Conservation (phyloP, 129 eudicot species). For the Flaveria brownii region DNA sequence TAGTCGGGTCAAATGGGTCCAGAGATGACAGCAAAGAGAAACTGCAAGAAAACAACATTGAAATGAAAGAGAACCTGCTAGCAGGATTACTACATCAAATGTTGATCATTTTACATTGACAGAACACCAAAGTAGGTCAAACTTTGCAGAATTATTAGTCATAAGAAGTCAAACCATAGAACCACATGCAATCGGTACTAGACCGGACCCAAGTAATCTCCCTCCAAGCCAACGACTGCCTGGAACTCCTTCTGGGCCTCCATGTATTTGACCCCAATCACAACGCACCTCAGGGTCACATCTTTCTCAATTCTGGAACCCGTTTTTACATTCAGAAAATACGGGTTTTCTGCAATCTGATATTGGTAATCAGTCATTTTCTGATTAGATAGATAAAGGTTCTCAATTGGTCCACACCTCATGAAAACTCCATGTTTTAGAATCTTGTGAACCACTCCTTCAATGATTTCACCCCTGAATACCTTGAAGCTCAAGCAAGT, state of each 20-base stretch:
- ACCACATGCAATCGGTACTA: conserved; percentile 16
- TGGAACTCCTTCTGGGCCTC: conserved; percentile 71
- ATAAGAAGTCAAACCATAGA: not conserved
- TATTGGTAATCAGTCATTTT: conserved; percentile 62
- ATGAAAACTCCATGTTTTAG: conserved; percentile 66
- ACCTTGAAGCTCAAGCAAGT: conserved; percentile 71
- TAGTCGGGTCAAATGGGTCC: not conserved
- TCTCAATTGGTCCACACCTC: conserved; percentile 73
- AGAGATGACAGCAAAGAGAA: not conserved
- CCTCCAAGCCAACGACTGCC: conserved; percentile 66
- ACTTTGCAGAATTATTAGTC: not conserved
- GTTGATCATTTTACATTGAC: conserved; percentile 7
- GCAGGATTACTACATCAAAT: not conserved
- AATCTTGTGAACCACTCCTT: conserved; percentile 63
- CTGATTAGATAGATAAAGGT: conserved; percentile 50
- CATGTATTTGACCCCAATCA: conserved; percentile 58
- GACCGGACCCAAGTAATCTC: conserved; percentile 70
- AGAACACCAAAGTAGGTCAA: not conserved
- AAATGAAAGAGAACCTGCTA: not conserved
- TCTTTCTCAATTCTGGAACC: conserved; percentile 72
- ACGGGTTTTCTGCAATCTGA: conserved; percentile 60
- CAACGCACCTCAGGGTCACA: conserved; percentile 46
- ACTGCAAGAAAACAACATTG: not conserved
- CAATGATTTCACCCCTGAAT: conserved; percentile 59
- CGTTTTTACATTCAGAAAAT: conserved; percentile 49